A percentile compares a stretch with the other conserved stretches of the same genome.
Conservation (phyloP, 1,284 basidiomycete species). For the Ustilago vetiveriae region DNA sequence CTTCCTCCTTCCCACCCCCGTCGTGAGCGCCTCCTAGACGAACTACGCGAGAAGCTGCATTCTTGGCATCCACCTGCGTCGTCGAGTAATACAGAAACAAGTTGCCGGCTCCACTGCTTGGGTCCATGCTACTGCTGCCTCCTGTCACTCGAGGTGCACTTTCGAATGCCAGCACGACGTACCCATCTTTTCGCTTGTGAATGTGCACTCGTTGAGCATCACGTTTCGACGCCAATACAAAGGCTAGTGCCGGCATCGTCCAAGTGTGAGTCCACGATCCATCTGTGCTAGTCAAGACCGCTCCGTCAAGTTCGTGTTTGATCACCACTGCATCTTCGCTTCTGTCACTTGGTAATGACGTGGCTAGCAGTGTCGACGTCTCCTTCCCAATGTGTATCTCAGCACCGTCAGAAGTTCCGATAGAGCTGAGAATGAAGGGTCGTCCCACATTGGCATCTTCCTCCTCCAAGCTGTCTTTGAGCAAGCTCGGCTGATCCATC, state of each 20-base stretch:
- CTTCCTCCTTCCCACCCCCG: neutral
- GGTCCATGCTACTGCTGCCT: constrained; percentile 4
- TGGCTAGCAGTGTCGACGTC: constrained; percentile 12
- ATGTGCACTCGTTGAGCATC: constrained; percentile 60
- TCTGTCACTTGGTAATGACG: constrained; percentile 1
- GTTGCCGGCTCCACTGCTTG: constrained; percentile 44
- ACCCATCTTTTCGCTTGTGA: constrained; percentile 13
- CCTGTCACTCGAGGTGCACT: constrained; percentile 37
- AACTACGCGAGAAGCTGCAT: constrained; percentile 39
- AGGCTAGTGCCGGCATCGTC: constrained; percentile 87
- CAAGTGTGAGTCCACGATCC: constrained; percentile 77
- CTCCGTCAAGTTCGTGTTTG: constrained; percentile 84
- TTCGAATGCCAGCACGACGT: constrained; percentile 47
- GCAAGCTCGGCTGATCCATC: constrained; percentile 72
- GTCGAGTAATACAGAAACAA: constrained; percentile 54
- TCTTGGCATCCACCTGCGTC: constrained; percentile 2
- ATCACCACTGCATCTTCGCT: constrained; percentile 70
- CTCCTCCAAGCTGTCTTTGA: constrained; percentile 83
- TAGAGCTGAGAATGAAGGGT: constrained; percentile 72
- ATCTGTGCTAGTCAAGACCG: constrained; percentile 71
- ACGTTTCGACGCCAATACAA: constrained; percentile 88
- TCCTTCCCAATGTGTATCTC: constrained; percentile 1
- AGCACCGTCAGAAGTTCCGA: neutral
- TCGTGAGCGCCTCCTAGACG: constrained; percentile 22
- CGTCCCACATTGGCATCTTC: constrained; percentile 79